A percentile compares a stretch with the other conserved stretches of the same genome.
These are phyloP conservation scores for Williopsis jadinii DNA, from an alignment of 1,139 yeast genomes.

Conservation along the genomic window DNA sequence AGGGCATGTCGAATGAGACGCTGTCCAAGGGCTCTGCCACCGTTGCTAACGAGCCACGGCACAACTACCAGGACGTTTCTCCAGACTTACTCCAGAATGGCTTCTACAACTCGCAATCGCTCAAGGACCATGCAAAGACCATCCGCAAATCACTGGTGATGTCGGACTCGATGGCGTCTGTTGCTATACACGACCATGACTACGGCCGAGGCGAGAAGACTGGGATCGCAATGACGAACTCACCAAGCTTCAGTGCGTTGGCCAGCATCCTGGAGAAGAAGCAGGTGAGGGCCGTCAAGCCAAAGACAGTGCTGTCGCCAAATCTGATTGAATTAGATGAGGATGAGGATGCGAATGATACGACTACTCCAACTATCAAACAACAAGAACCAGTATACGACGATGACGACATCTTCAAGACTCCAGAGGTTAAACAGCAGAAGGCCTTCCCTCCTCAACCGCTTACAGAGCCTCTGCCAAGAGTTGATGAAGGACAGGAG, in stretches of 20 bases:
- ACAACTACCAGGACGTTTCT: constrained; percentile 11
- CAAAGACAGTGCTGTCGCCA: constrained; percentile 15
- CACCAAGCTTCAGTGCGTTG: constrained; percentile 35
- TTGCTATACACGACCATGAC: constrained; percentile 6
- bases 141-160: constrained; percentile 43
- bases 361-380: neutral
- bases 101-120: constrained; percentile 27
- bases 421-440: constrained; percentile 17
- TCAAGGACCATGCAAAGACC: constrained; percentile 37
- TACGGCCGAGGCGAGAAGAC: constrained; percentile 7
- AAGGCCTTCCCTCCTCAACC: constrained; percentile 7
- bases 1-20: constrained; percentile 1
- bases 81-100: constrained; percentile 18
- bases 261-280: constrained; percentile 32
- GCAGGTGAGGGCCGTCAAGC: constrained; percentile 15
- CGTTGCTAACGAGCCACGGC: neutral
- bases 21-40: neutral
- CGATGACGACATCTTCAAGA: constrained; percentile 20
- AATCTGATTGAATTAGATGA: constrained; percentile 28
- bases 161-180: constrained; percentile 35
- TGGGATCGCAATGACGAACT: constrained; percentile 32
- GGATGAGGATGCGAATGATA: neutral
- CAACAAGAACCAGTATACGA: neutral
- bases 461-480: neutral
- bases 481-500: neutral